These are phyloP conservation scores for Exophiala calicioides DNA, from an alignment of 2,329 filamentous ascomycete genomes.

Conservation along the genomic window DNA sequence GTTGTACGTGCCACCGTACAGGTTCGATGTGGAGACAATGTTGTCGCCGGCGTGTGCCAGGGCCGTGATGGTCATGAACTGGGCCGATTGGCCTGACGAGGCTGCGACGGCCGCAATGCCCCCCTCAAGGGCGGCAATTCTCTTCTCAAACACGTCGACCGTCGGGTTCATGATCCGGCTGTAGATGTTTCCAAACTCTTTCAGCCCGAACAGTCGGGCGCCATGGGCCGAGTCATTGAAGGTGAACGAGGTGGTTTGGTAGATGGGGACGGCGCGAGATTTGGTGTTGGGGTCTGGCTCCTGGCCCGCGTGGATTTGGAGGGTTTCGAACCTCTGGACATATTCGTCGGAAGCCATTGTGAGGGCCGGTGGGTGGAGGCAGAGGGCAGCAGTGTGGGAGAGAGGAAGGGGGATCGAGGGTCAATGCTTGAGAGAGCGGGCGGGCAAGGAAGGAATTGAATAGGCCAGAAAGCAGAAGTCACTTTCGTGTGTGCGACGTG, in stretches of 20 bases:
- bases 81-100: constrained; percentile 79
- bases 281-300: constrained; percentile 79
- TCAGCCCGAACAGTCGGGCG: constrained; percentile 90
- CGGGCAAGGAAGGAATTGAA: background rate
- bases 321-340: constrained; percentile 70
- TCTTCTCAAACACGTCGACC: constrained; percentile 91
- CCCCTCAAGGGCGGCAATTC: constrained; percentile 60
- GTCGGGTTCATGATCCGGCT: constrained; percentile 95
- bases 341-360: constrained; percentile 40
- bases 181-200: constrained; percentile 98
- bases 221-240: constrained; percentile 98
- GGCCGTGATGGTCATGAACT: constrained; percentile 79
- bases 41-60: constrained; percentile 82
- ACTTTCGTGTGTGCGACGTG: too few relatives aligned
- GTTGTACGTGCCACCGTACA: constrained; percentile 92
- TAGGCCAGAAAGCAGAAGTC: background rate
- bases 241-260: constrained; percentile 86
- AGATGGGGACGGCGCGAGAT: constrained; percentile 90
- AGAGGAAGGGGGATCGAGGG: background rate
- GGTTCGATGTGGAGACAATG: constrained; percentile 80
- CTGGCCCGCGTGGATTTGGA: constrained; percentile 83
- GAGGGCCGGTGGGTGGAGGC: constrained; percentile 2
- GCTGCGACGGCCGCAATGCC: constrained; percentile 64
- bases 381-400: background rate
- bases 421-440: background rate